Conservation (phyloP, 139 green algal genomes). For the Chlamydomonas sphaeroides region DNA sequence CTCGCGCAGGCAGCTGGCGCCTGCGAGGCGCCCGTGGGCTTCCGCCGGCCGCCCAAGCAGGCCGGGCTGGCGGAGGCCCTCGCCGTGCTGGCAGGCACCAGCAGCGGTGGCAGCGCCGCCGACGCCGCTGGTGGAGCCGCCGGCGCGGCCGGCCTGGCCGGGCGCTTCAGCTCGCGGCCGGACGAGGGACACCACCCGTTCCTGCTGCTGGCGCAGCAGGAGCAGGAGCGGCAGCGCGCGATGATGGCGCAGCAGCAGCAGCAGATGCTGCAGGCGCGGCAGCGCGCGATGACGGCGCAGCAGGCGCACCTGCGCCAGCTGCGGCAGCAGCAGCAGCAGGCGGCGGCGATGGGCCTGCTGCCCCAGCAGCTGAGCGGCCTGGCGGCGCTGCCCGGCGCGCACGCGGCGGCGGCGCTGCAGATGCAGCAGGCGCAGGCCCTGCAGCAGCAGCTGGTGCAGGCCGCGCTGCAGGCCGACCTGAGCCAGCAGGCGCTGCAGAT, state of each 20-base stretch:
- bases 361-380: background rate
- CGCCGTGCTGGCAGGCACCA: background rate
- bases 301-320: constrained; percentile 22
- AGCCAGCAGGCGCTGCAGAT: background rate
- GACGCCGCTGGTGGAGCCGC: background rate
- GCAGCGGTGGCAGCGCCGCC: background rate
- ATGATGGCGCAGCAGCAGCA: background rate
- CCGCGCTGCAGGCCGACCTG: background rate
- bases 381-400: background rate
- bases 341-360: no score
- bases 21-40: no score
- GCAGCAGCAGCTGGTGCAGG: background rate
- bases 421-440: constrained; percentile 16
- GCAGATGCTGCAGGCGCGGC: background rate
- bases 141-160: no score
- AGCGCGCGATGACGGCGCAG: background rate
- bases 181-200: no score
- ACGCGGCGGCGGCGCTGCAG: background rate
- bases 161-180: background rate
- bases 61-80: background rate
- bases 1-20: no score
- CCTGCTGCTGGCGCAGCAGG: background rate
- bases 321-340: constrained; percentile 13
- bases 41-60: no score
- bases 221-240: no score